phyloP scores from a whole-genome alignment of 139 green algal species.

The Chlamydomonas eustigma region DNA sequence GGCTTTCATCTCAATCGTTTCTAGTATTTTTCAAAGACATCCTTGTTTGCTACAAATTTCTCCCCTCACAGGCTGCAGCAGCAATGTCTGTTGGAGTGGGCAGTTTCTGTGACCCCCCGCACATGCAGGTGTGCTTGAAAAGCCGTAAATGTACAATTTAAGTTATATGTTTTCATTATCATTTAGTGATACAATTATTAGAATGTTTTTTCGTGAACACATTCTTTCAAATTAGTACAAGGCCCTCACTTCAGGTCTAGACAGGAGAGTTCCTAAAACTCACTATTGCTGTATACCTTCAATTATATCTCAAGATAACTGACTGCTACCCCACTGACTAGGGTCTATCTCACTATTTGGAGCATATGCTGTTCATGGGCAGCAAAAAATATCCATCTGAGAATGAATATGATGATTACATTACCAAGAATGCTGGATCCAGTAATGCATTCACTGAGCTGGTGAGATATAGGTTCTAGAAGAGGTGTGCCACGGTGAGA shows the following conservation, averaged over 20 bases:
- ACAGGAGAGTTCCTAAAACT: not conserved
- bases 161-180: too few species aligned
- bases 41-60: constrained; percentile 7
- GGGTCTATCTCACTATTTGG: constrained; percentile 88
- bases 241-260: not conserved
- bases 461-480: too few species aligned
- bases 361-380: constrained; percentile 99
- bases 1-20: too few species aligned
- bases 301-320: constrained; percentile 6
- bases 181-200: too few species aligned
- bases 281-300: not conserved
- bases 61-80: constrained; percentile 71
- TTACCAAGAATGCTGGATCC: constrained; percentile 74
- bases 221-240: too few species aligned
- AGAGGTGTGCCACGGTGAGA: too few species aligned
- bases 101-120: constrained; percentile 78
- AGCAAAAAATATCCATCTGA: constrained; percentile 87
- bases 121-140: constrained; percentile 64
- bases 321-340: constrained; percentile 20
- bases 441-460: constrained; percentile 95
- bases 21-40: not conserved
- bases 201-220: too few species aligned
- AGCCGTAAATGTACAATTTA: too few species aligned
- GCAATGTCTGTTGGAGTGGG: constrained; percentile 86
- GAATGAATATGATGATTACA: constrained; percentile 94